phyloP scores from a whole-genome alignment of 225 moss, liverwort and hornwort species.

The Pseudoscleropodium purum region DNA sequence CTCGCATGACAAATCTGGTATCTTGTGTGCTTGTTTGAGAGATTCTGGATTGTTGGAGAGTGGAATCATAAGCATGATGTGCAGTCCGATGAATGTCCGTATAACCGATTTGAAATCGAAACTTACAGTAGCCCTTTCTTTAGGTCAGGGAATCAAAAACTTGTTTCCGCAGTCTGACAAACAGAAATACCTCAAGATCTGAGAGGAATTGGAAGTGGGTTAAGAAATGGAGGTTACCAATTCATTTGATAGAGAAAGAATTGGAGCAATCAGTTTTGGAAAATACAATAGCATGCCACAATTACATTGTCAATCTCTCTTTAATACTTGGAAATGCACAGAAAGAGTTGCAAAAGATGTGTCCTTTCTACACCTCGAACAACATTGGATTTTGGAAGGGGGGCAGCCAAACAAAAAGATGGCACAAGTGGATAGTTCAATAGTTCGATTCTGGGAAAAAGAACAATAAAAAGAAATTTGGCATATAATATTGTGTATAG shows the following conservation, averaged over 20 bases:
- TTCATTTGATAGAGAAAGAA: not conserved
- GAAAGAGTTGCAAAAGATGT: not conserved
- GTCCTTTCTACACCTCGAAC: not conserved
- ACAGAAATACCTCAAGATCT: not conserved
- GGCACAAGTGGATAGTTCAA: too few relatives aligned
- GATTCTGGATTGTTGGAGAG: not conserved
- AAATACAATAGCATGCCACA: not conserved
- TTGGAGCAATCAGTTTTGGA: not conserved
- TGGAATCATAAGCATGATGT: not conserved
- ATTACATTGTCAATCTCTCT: rapidly evolving
- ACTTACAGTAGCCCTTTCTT: not conserved
- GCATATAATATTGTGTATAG: too few relatives aligned
- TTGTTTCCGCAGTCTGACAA: not conserved
- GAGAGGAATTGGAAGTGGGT: not conserved
- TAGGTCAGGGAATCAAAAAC: not conserved
- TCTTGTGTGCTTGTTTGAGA: not conserved
- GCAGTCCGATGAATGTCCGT: not conserved
- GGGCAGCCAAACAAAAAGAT: too few relatives aligned
- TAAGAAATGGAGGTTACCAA: not conserved
- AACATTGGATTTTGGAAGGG: not conserved
- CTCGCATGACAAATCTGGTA: not conserved
- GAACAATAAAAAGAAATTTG: rapidly evolving
- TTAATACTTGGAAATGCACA: not conserved
- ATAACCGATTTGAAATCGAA: not conserved
- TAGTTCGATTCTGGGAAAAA: not conserved